Evolutionary conservation across 495 filamentous ascomycete species (phyloP).

Genomic region (Sporormia fimetaria): DNA sequence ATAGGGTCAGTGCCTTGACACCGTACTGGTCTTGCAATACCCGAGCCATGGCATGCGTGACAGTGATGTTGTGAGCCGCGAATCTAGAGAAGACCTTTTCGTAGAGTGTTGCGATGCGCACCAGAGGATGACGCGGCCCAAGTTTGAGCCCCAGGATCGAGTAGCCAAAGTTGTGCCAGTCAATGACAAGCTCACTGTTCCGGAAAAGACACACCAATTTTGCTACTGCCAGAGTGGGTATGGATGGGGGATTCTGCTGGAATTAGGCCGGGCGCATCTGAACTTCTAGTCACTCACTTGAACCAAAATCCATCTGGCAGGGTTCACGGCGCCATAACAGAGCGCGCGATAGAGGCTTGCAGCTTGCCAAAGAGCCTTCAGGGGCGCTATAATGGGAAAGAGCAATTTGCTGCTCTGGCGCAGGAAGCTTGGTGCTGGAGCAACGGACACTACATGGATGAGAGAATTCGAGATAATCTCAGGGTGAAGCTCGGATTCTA

Average conservation of each 20-base stretch:
- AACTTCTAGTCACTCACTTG: conserved; percentile 39
- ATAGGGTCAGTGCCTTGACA: conserved; percentile 52
- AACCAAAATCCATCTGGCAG: conserved; percentile 70
- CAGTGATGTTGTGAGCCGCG: conserved; percentile 68
- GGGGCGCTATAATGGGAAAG: conserved; percentile 67
- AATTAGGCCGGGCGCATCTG: neutral
- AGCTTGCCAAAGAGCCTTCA: conserved; percentile 80
- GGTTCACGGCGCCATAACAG: conserved; percentile 57
- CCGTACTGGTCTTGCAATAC: conserved; percentile 54
- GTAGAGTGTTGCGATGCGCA: conserved; percentile 61
- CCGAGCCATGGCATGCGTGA: conserved; percentile 75
- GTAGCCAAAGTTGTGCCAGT: conserved; percentile 99
- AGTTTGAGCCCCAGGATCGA: conserved; percentile 74
- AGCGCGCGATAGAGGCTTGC: conserved; percentile 56
- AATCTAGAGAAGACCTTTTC: conserved; percentile 57
- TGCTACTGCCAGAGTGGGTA: conserved; percentile 74
- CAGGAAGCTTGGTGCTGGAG: conserved; percentile 48
- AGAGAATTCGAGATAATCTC: conserved; percentile 52
- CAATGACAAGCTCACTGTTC: conserved; percentile 71
- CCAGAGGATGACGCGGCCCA: conserved; percentile 55
- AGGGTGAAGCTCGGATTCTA: conserved; percentile 63
- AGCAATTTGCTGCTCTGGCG: conserved; percentile 59
- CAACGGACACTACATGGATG: conserved; percentile 57
- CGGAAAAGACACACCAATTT: conserved; percentile 62
- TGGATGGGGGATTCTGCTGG: conserved; percentile 79